phyloP scores from a whole-genome alignment of 495 filamentous ascomycete genomes.

The Neurospora cerealis region DNA sequence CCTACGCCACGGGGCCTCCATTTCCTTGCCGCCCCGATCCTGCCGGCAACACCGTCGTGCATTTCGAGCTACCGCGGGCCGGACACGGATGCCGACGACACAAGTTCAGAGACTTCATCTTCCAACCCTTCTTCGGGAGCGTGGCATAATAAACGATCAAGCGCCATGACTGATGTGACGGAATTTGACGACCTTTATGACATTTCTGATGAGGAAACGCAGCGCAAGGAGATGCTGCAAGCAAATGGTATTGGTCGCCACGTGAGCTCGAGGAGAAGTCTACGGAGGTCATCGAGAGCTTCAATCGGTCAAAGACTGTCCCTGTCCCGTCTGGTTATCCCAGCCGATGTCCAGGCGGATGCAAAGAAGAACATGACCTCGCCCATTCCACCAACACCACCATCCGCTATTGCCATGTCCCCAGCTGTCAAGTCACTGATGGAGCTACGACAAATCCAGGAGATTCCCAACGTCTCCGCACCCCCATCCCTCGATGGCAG shows the following conservation, averaged over 20 bases:
- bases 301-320: slow-evolving; percentile 11
- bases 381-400: slow-evolving; percentile 66
- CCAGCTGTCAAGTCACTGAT: slow-evolving; percentile 61
- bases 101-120: slow-evolving; percentile 39
- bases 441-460: slow-evolving; percentile 36
- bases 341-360: slow-evolving; percentile 17
- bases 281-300: slow-evolving; percentile 8
- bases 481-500: slow-evolving; percentile 86
- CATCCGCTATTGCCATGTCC: slow-evolving; percentile 67
- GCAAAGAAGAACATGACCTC: slow-evolving; percentile 52
- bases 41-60: slow-evolving; percentile 36
- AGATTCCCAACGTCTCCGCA: slow-evolving; percentile 63
- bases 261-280: slow-evolving; percentile 17
- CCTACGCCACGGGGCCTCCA: slow-evolving; percentile 49
- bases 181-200: slow-evolving; percentile 85
- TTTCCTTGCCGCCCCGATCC: slow-evolving; percentile 45
- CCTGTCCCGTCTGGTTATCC: not conserved
- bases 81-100: slow-evolving; percentile 26
- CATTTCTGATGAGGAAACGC: slow-evolving; percentile 54
- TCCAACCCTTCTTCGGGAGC: slow-evolving; percentile 41
- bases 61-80: slow-evolving; percentile 23
- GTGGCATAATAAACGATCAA: slow-evolving; percentile 39
- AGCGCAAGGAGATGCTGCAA: slow-evolving; percentile 20
- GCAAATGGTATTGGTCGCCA: slow-evolving; percentile 27
- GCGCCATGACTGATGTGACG: slow-evolving; percentile 44